Evolutionary conservation across 2,329 filamentous ascomycete genomes (phyloP).

Genomic region (Talaromyces sp.): DNA sequence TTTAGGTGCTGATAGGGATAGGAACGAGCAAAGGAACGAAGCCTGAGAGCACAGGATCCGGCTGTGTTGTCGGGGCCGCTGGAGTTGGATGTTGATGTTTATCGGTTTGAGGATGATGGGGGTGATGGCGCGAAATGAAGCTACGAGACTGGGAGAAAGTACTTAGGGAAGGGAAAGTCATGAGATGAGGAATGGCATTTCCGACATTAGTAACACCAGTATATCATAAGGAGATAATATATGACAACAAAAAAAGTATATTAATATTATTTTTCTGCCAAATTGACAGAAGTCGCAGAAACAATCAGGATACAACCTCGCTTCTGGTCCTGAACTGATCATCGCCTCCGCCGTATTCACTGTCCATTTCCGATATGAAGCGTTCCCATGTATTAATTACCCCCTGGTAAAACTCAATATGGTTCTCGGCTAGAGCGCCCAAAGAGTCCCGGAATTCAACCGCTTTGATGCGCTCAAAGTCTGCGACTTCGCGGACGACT

Average conservation of each 20-base stretch:
- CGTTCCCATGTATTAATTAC: conserved; percentile 82
- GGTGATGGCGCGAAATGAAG: not conserved
- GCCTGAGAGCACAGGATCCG: conserved; percentile 26
- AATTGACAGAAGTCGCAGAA: not conserved
- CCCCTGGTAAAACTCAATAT: conserved; percentile 80
- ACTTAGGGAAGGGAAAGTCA: not conserved
- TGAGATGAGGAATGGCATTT: not conserved
- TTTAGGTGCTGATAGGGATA: conserved; percentile 3
- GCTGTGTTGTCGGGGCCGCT: conserved; percentile 23
- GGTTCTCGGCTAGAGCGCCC: conserved; percentile 75
- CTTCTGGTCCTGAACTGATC: conserved; percentile 22
- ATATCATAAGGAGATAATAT: not conserved
- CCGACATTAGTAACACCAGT: not conserved
- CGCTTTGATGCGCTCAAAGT: conserved; percentile 96
- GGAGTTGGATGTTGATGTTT: conserved; percentile 11
- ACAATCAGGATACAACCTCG: conserved; percentile 18
- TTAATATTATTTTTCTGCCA: not conserved
- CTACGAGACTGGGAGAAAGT: not conserved
- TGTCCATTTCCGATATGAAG: conserved; percentile 86
- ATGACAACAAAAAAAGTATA: not conserved
- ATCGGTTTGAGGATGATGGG: not conserved
- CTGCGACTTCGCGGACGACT: conserved; percentile 84
- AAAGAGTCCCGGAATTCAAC: conserved; percentile 87
- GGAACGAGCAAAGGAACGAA: conserved; percentile 27
- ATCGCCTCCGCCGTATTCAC: conserved; percentile 45